A percentile compares a stretch with the other conserved stretches of the same genome.
These are phyloP conservation scores for Penicillium sp. DNA, from an alignment of 2,329 filamentous ascomycete genomes.

Conservation along the genomic window DNA sequence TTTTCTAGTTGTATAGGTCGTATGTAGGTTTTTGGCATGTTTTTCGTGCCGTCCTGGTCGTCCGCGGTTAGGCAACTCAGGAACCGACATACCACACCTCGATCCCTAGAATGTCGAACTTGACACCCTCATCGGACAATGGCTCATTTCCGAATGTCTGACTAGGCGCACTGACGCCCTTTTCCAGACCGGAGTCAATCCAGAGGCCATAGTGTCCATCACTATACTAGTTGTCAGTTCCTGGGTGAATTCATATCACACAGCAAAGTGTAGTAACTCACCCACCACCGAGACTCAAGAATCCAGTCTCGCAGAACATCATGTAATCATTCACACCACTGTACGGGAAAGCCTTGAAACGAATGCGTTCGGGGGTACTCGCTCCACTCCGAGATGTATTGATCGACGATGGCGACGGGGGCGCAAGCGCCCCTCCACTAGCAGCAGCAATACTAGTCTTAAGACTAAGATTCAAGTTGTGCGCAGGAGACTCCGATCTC, in stretches of 20 bases:
- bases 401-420: slow-evolving; percentile 26
- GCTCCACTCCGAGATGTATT: slow-evolving; percentile 44
- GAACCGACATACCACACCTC: slow-evolving; percentile 89
- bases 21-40: neutral
- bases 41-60: neutral
- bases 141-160: slow-evolving; percentile 95
- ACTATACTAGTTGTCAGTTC: slow-evolving; percentile 19
- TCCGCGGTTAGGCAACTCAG: slow-evolving; percentile 16
- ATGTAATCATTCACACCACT: slow-evolving; percentile 96
- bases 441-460: slow-evolving; percentile 26
- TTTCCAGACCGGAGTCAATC: slow-evolving; percentile 82
- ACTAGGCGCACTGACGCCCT: slow-evolving; percentile 79
- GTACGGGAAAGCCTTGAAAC: slow-evolving; percentile 97
- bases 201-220: slow-evolving; percentile 92
- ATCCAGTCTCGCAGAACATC: slow-evolving; percentile 86
- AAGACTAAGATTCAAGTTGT: slow-evolving; percentile 25
- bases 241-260: neutral
- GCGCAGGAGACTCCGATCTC: slow-evolving; percentile 19
- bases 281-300: slow-evolving; percentile 81
- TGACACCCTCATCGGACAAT: slow-evolving; percentile 86
- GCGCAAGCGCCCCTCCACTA: slow-evolving; percentile 25
- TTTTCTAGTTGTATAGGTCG: neutral
- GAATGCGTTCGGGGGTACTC: slow-evolving; percentile 70
- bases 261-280: slow-evolving; percentile 35
- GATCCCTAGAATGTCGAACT: slow-evolving; percentile 87